These are phyloP conservation scores for Trichoderma oligosporum DNA, from an alignment of 2,329 filamentous ascomycete genomes.

Conservation along the genomic window DNA sequence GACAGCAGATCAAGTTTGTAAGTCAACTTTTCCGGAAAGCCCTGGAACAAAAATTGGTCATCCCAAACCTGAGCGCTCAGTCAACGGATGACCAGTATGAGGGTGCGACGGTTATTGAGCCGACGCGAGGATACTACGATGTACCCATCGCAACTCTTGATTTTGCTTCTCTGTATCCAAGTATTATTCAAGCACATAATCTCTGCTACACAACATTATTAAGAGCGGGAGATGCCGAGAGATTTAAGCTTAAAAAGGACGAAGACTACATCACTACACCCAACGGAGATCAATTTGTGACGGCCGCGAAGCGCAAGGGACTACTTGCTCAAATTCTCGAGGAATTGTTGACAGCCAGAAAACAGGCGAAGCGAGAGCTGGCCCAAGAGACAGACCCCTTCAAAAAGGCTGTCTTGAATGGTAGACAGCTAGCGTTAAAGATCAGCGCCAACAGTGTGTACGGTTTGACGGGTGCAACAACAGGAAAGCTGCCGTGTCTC, in stretches of 20 bases:
- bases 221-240: constrained; percentile 67
- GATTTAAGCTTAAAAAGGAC: constrained; percentile 73
- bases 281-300: constrained; percentile 90
- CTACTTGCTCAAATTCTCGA: constrained; percentile 93
- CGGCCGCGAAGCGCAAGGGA: constrained; percentile 82
- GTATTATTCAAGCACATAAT: constrained; percentile 98
- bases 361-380: constrained; percentile 88
- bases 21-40: constrained; percentile 96
- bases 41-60: constrained; percentile 85
- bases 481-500: constrained; percentile 91
- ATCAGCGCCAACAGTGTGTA: constrained; percentile 98
- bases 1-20: constrained; percentile 96
- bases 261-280: constrained; percentile 97
- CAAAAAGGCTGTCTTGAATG: constrained; percentile 96
- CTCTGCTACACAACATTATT: constrained; percentile 94
- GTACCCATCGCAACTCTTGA: constrained; percentile 94
- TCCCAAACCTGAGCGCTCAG: constrained; percentile 76
- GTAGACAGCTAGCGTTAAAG: constrained; percentile 93
- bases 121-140: constrained; percentile 87
- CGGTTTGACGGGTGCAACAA: constrained; percentile 91
- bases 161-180: constrained; percentile 97
- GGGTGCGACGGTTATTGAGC: constrained; percentile 97
- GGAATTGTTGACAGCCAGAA: constrained; percentile 85
- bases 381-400: constrained; percentile 88
- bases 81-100: constrained; percentile 84